Evolutionary conservation across 441 rosid genomes (phyloP), one percentile per base, ranked within the genome.

Genomic region (Adansonia madagascariensis): DNA sequence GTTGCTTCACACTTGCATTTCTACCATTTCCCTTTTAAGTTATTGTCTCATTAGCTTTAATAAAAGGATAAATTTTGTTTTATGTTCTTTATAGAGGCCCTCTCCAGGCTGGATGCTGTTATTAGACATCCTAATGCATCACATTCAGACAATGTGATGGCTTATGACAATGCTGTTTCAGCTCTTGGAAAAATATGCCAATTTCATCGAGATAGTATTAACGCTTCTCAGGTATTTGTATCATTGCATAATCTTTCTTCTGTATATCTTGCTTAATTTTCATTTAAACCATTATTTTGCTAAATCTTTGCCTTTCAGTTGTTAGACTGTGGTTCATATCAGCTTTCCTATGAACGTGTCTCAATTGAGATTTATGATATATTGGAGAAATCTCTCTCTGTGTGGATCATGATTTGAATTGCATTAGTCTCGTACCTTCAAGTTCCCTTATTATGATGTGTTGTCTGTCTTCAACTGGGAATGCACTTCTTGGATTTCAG

Each of bases 111-210:
- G 50, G 83, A 86, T 79, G 81, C 80, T 82, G 86, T 85, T 31
- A 82, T 91, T 14, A 68, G 85, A 49, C 81, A 86, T 76, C 90
- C 91, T 31, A 86, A 80, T 63, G 86, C 91, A 3, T 78, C 77
- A 59, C 87, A 82, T 59, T 15, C 84, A n/a, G 89, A 84, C 59
- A 88, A 89, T 74, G 77, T 84, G 46, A 83, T 83, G 91, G 91
- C 92, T 9, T 87, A 88, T 79, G 92, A 89, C 80, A 83, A 87
- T 85, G 92, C 94, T 66, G 89, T 89, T 80, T 86, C 90, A 6
- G 89, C 92, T 67, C 87, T 91, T 20, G 91, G 94, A 52, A 85
- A 89, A 84, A 90, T 90, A 76, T 89, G 89, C 69, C 90, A 85
- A 46, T 88, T 78, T 78, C 91, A 90, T 64, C 85, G 90, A 22